These are phyloP conservation scores for Astrothelium subdiscretum DNA, from an alignment of 495 filamentous ascomycete genomes.

Conservation along the genomic window DNA sequence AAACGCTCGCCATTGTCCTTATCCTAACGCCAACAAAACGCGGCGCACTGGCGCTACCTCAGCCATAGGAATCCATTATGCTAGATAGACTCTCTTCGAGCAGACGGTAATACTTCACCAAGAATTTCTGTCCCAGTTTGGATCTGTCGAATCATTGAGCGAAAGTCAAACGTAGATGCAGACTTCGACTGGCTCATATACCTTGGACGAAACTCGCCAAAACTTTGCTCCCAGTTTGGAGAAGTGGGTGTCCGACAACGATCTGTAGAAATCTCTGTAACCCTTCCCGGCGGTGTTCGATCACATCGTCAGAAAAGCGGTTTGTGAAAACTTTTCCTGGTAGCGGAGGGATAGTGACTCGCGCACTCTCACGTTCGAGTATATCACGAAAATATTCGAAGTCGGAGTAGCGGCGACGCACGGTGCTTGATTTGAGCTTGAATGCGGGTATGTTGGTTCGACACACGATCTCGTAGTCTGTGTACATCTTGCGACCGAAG, in stretches of 20 bases:
- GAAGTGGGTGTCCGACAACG: slow-evolving; percentile 86
- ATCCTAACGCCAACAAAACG: too few relatives aligned
- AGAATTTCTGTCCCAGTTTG: slow-evolving; percentile 23
- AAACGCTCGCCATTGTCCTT: too few relatives aligned
- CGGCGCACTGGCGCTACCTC: too few relatives aligned
- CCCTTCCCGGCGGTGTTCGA: slow-evolving; percentile 85
- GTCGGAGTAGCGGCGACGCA: slow-evolving; percentile 89
- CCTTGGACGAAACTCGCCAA: slow-evolving; percentile 92
- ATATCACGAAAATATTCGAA: slow-evolving; percentile 99
- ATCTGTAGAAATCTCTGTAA: slow-evolving; percentile 95
- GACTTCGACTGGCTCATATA: slow-evolving; percentile 23
- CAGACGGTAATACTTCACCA: slow-evolving; percentile 13
- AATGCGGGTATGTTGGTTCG: slow-evolving; percentile 98
- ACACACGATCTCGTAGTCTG: slow-evolving; percentile 94
- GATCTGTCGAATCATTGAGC: too few relatives aligned
- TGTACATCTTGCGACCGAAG: slow-evolving; percentile 92
- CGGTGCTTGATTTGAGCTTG: slow-evolving; percentile 75
- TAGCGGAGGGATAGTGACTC: slow-evolving; percentile 90
- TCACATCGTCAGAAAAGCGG: slow-evolving; percentile 95
- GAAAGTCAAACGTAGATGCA: background rate
- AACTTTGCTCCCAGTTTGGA: slow-evolving; percentile 97
- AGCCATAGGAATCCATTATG: too few relatives aligned
- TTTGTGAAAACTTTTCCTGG: slow-evolving; percentile 98
- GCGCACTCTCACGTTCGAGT: slow-evolving; percentile 83
- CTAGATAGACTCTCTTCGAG: background rate